Evolutionary conservation across 371 early-diverging fungal species (phyloP), one percentile per base, ranked within the genome.

Genomic region (Mucor saturninus): DNA sequence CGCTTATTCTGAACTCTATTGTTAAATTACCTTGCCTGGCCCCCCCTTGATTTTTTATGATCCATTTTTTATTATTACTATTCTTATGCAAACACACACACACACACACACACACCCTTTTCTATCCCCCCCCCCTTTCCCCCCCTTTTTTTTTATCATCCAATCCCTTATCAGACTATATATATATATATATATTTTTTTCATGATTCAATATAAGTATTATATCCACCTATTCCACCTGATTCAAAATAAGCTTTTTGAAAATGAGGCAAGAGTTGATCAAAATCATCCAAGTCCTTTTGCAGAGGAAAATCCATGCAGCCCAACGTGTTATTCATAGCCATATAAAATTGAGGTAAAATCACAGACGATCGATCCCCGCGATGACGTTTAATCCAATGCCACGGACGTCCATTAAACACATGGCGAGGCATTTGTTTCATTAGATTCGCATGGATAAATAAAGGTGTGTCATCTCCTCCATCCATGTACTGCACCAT

Each of bases 381-480:
- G 2, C 49, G 59, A n/a, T 73, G 73, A 30, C 69, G 64, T 51
- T 78, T 78, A 13, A 71, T 52, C 3, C 62, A 8, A 13, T 62
- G 64, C 78, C 78, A 78, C 46, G 78, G 78, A 26, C 62, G 56
- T 52, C 75, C 71, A 5, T 45, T 7, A 71, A 71, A n/a, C 48
- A 38, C 48, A 13, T 56, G 62, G 46, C 73, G 59, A 13, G 75
- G 71, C 30, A 73, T 73, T 52, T 64, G 57, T 64, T 78, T 78
- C 65, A 78, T 64, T 39, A 78, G 42, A 56, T 78, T 78, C 13
- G 75, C 78, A 63, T 78, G 78, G 6, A 75, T 65, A 65, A 78
- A 78, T 8, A 78, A 49, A 5, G 69, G 71, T 13, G 42, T 10
- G n/a, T 46, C 45, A 21, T 59, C 53, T 4, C 55, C 46, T 3